phyloP scores from a whole-genome alignment of 495 filamentous ascomycete species.

The Cercophora newfieldiana region DNA sequence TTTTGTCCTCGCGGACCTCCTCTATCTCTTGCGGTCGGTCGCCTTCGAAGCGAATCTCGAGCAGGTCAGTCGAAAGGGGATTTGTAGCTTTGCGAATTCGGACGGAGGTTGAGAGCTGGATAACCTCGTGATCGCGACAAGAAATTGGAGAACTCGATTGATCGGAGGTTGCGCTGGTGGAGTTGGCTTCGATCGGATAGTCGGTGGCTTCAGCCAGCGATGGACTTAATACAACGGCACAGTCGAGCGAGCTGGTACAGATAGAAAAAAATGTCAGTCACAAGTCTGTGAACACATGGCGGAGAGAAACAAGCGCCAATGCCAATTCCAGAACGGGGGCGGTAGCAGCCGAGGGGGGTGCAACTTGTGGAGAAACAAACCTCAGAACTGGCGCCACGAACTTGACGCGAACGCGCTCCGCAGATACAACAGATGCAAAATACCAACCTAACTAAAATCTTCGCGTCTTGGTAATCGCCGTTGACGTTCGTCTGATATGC shows the following conservation, averaged over 20 bases:
- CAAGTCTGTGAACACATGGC: not conserved
- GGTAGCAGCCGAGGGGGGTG: not conserved
- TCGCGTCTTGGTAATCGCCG: too few species aligned
- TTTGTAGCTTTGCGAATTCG: too few species aligned
- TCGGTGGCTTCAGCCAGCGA: not conserved
- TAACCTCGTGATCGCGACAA: not conserved
- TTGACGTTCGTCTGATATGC: not conserved
- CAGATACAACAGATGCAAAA: not conserved
- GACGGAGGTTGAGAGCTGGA: too few species aligned
- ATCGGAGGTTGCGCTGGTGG: not conserved
- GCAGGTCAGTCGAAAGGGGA: too few species aligned
- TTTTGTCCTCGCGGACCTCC: slow-evolving; percentile 14
- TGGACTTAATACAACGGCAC: not conserved
- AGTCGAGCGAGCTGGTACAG: not conserved
- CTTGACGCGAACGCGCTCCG: not conserved
- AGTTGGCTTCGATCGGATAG: not conserved
- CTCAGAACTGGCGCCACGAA: not conserved
- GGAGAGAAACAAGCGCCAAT: not conserved
- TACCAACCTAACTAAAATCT: not conserved
- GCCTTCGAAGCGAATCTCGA: not conserved
- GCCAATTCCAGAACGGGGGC: not conserved
- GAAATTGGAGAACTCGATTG: not conserved
- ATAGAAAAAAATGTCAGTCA: not conserved
- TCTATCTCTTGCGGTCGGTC: not conserved
- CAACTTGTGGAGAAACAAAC: not conserved